A percentile compares a stretch with the other conserved stretches of the same genome.
Evolutionary conservation across 2,329 filamentous ascomycete species (phyloP).

Genomic region (Aphanoascus verrucosus): DNA sequence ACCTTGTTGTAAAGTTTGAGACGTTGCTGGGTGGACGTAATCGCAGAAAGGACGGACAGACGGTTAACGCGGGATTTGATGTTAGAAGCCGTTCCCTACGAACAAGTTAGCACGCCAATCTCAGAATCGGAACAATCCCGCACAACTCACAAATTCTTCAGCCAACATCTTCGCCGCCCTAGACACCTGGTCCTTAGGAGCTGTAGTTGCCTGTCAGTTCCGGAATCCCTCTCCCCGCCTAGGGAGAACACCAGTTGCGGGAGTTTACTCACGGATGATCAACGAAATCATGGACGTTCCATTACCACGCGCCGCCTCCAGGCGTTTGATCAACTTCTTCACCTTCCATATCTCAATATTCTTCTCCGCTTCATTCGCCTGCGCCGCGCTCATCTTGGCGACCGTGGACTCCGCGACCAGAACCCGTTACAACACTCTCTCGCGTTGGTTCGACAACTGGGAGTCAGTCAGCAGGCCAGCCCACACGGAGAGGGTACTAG

Average conservation of each 20-base stretch:
- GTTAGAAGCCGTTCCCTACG: conserved; percentile 89
- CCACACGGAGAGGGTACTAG: conserved; percentile 2
- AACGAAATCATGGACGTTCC: conserved; percentile 99
- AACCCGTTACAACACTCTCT: conserved; percentile 4
- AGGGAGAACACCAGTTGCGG: background rate
- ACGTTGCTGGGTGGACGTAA: conserved; percentile 97
- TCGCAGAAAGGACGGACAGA: conserved; percentile 93
- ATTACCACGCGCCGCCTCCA: conserved; percentile 94
- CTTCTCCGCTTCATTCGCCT: conserved; percentile 88
- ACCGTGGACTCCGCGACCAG: conserved; percentile 17
- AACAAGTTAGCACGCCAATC: conserved; percentile 11
- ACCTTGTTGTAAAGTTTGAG: conserved; percentile 99
- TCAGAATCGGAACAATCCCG: background rate
- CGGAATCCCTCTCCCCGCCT: background rate
- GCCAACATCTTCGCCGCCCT: conserved; percentile 98
- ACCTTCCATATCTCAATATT: conserved; percentile 87
- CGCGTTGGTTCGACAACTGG: conserved; percentile 6
- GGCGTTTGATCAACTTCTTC: conserved; percentile 98
- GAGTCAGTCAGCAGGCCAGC: conserved; percentile 11
- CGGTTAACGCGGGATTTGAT: conserved; percentile 99
- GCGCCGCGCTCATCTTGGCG: conserved; percentile 70
- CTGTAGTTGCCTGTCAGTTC: conserved; percentile 36
- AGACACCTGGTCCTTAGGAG: conserved; percentile 96
- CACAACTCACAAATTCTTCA: conserved; percentile 82
- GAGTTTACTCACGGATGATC: conserved; percentile 72